Percentiles rank a stretch among this genome's conserved stretches.
phyloP scores from a whole-genome alignment of 83 land plant genomes.

The Isoetes engelmannii region DNA sequence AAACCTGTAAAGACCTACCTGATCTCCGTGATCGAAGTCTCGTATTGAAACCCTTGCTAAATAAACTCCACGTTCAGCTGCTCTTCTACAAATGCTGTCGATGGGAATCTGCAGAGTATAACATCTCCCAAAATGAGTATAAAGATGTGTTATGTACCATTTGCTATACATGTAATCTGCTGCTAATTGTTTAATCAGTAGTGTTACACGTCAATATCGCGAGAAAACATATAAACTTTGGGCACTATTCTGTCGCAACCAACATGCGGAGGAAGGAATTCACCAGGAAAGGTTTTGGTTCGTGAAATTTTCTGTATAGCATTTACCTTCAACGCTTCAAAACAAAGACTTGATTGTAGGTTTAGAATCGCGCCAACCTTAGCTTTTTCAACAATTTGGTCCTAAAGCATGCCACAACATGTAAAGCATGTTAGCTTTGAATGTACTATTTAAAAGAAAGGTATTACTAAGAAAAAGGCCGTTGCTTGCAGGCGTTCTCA shows the following conservation, averaged over 20 bases:
- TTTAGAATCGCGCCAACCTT: conserved; percentile 22
- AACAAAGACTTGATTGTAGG: conserved; percentile 24
- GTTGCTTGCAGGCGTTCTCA: no score
- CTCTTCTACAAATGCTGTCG: conserved; percentile 18
- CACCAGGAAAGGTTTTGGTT: background rate
- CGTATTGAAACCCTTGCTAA: conserved; percentile 21
- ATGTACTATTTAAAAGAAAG: background rate
- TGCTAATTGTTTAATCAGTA: background rate
- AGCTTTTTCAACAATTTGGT: conserved; percentile 17
- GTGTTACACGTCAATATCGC: background rate
- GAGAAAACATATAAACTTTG: background rate
- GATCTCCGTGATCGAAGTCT: conserved; percentile 30
- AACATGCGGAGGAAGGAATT: background rate
- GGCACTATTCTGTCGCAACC: background rate
- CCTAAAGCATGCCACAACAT: background rate
- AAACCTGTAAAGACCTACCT: background rate
- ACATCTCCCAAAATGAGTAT: background rate
- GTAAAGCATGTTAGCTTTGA: background rate
- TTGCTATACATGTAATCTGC: background rate
- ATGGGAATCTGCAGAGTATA: conserved; percentile 16
- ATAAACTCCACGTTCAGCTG: conserved; percentile 21
- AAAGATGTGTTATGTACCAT: background rate
- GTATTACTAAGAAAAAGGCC: background rate
- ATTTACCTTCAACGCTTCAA: conserved; percentile 25
- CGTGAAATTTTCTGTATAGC: background rate